A percentile compares a stretch with the other conserved stretches of the same genome.
phyloP scores from a whole-genome alignment of 768 basidiomycete genomes.

The Rhodotorula sphaerocarpa region DNA sequence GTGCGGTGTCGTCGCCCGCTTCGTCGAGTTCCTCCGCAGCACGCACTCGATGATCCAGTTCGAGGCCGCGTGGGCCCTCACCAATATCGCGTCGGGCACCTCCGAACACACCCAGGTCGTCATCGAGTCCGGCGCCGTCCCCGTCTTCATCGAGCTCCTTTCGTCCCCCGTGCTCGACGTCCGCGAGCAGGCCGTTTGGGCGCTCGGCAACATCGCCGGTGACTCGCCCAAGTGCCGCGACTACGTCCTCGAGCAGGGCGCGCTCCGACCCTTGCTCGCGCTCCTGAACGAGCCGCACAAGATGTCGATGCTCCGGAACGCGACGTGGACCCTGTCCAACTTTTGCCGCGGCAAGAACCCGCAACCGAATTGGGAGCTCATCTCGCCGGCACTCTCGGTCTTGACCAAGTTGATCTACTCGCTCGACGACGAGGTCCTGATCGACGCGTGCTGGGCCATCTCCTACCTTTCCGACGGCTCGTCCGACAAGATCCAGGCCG shows the following conservation, averaged over 20 bases:
- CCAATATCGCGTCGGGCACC: slow-evolving; percentile 55
- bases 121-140: slow-evolving; percentile 86
- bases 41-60: slow-evolving; percentile 48
- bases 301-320: slow-evolving; percentile 86
- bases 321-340: slow-evolving; percentile 98
- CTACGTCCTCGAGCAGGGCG: slow-evolving; percentile 87
- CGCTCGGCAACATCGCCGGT: slow-evolving; percentile 96
- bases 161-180: slow-evolving; percentile 93
- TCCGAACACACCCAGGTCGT: slow-evolving; percentile 98
- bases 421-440: slow-evolving; percentile 95
- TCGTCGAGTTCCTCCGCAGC: slow-evolving; percentile 79
- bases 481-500: slow-evolving; percentile 99
- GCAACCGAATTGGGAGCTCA: slow-evolving; percentile 96
- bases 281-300: slow-evolving; percentile 64
- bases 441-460: slow-evolving; percentile 99
- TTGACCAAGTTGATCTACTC: slow-evolving; percentile 98
- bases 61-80: slow-evolving; percentile 40
- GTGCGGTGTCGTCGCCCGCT: slow-evolving; percentile 91
- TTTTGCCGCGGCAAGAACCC: slow-evolving; percentile 97
- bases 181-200: slow-evolving; percentile 99
- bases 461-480: slow-evolving; percentile 98
- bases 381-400: slow-evolving; percentile 91
- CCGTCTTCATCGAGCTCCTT: slow-evolving; percentile 91
- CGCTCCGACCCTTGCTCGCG: slow-evolving; percentile 79
- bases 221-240: slow-evolving; percentile 97